phyloP scores from a whole-genome alignment of 352 stramenopile genomes.

The Globisporangium carolinianum region DNA sequence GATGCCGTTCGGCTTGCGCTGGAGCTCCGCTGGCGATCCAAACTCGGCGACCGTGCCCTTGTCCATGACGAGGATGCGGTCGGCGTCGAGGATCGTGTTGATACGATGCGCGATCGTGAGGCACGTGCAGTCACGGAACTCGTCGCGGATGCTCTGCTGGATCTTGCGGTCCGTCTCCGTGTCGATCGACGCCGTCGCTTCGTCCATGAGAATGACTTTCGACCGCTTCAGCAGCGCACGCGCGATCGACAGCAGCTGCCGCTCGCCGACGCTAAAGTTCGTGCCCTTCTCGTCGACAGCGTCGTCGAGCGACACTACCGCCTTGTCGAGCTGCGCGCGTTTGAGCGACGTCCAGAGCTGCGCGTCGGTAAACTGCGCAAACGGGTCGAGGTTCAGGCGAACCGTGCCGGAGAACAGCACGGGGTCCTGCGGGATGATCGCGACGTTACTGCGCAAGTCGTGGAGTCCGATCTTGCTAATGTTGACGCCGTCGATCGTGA shows the following conservation, averaged over 20 bases:
- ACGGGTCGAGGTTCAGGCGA: slow-evolving; percentile 69
- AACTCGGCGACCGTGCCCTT: slow-evolving; percentile 91
- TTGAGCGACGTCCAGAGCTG: slow-evolving; percentile 86
- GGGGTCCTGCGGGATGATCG: slow-evolving; percentile 93
- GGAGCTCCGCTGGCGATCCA: slow-evolving; percentile 79
- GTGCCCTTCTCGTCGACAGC: slow-evolving; percentile 84
- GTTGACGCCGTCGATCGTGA: slow-evolving; percentile 59
- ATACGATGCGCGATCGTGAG: slow-evolving; percentile 97
- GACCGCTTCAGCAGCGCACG: slow-evolving; percentile 90
- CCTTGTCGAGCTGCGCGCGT: slow-evolving; percentile 63
- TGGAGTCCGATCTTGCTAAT: slow-evolving; percentile 48
- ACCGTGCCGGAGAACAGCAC: slow-evolving; percentile 93
- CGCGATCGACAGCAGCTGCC: slow-evolving; percentile 95
- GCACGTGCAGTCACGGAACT: slow-evolving; percentile 91
- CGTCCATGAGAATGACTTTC: slow-evolving; percentile 96
- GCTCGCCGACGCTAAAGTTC: slow-evolving; percentile 95
- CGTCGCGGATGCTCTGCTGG: slow-evolving; percentile 87
- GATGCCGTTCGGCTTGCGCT: slow-evolving; percentile 56
- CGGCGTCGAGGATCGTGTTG: slow-evolving; percentile 95
- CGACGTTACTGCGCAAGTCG: slow-evolving; percentile 41
- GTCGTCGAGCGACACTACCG: slow-evolving; percentile 34
- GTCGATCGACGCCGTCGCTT: slow-evolving; percentile 93
- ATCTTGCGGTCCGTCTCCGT: slow-evolving; percentile 86
- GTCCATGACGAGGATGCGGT: slow-evolving; percentile 94
- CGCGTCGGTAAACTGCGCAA: slow-evolving; percentile 80